These are phyloP conservation scores for Suhomyces kunorum DNA, from an alignment of 1,139 yeast genomes.

Conservation along the genomic window DNA sequence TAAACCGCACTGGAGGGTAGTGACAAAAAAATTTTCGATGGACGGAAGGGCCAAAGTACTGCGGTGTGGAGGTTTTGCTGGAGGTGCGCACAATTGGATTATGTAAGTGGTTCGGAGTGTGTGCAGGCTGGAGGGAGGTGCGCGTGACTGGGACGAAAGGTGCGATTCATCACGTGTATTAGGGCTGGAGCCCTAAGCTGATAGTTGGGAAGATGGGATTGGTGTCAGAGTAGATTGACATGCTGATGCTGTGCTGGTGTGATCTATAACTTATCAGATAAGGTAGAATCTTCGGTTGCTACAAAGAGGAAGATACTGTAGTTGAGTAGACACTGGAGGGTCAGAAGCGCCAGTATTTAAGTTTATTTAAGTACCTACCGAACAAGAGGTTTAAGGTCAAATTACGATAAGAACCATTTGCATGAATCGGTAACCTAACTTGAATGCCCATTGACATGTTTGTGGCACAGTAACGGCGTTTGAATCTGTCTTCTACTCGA, in stretches of 20 bases:
- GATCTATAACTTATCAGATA: too few species aligned
- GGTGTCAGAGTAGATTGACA: not conserved
- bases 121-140: constrained; percentile 2
- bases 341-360: too few species aligned
- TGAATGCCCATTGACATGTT: too few species aligned
- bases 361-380: too few species aligned
- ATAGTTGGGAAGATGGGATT: not conserved
- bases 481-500: too few species aligned
- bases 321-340: too few species aligned
- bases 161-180: constrained; percentile 1
- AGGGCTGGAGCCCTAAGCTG: constrained; percentile 16
- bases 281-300: too few species aligned
- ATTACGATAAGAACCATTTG: too few species aligned
- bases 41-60: constrained; percentile 6
- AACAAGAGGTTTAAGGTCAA: too few species aligned
- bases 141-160: constrained; percentile 5
- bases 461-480: too few species aligned
- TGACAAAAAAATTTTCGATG: constrained; percentile 14
- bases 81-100: not conserved
- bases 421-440: too few species aligned
- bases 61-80: constrained; percentile 11
- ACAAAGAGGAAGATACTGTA: too few species aligned
- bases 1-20: constrained; percentile 12
- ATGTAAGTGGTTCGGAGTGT: constrained; percentile 4
- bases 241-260: not conserved